Conservation (phyloP, 306 rosid genomes). For the Trifolium subterraneum region DNA sequence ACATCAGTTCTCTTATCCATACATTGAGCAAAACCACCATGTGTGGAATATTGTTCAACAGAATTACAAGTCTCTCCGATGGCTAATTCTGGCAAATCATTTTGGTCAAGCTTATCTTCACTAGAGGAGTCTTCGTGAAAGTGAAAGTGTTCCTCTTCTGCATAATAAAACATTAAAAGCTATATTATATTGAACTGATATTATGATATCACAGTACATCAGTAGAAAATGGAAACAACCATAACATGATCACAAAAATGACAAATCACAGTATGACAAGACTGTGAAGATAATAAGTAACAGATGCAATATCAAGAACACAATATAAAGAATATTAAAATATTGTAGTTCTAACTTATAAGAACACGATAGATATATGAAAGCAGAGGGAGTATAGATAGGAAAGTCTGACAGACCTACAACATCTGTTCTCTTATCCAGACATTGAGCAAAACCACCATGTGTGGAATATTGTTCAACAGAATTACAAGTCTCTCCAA, state of each 20-base stretch:
- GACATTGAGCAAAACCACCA: conserved; percentile 19
- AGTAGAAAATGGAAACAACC: conserved; percentile 4
- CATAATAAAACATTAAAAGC: too few relatives aligned
- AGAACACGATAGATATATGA: background rate
- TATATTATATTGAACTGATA: too few relatives aligned
- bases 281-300: background rate
- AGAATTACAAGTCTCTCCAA: conserved; percentile 38
- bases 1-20: conserved; percentile 40
- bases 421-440: conserved; percentile 41
- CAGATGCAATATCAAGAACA: background rate
- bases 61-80: conserved; percentile 36
- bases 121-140: conserved; percentile 42
- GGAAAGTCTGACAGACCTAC: conserved; percentile 47
- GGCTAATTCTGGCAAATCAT: conserved; percentile 40
- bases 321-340: background rate
- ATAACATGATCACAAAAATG: background rate
- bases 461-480: conserved; percentile 33
- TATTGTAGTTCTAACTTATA: background rate
- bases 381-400: background rate
- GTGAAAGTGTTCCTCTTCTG: too few relatives aligned
- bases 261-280: background rate
- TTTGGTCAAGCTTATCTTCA: conserved; percentile 45
- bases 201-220: background rate
- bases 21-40: conserved; percentile 19
- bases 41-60: conserved; percentile 35